Base-by-base conservation (phyloP, 768 basidiomycete genomes). In the Leccinum pellstonianum region DNA sequence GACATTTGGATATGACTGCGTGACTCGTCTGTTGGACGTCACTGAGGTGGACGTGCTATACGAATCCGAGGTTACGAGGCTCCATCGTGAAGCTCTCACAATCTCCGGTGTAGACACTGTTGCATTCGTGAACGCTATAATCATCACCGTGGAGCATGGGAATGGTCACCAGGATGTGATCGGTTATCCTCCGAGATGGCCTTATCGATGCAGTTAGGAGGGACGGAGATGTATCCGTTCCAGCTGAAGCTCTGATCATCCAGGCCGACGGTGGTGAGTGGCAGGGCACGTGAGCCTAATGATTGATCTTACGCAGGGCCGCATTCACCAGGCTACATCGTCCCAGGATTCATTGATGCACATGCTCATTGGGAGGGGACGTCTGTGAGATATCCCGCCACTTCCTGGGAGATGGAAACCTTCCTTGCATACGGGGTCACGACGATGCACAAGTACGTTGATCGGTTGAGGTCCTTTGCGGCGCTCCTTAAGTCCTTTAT, bases 401-500 rank as follows among this genome's bases (percentile, higher is more conserved):
- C 78, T 48, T 89, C 87, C 11, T 91, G 88, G 87, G 88, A 90
- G 66, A 77, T 87, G 77, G 80, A 86, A 66, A 83, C 86, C 0
- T 89, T 90, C 81, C 78, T 91, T 31, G 86, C 88, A 0, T 90
- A 88, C 64, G 89, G 89, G 21, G 81, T 90, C 4, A 90, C 89
- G 1, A 90, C 88, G 3, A 64, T 90, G 58, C 89, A 90, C 76
- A 91, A 90, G 88, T 90, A 61, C 58, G 80, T 73, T 55, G 35
- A 15, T 41, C 29, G 2, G 7, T 8, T 19, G 3, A 35, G 19
- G 33, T 5, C 11, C 12, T 9, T 19, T n/a, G 38, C n/a, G 25
- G 10, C 14, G 46, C 9, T 5, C 8, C 15, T 56, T 56, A 47
- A 61, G 17, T 33, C 3, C 21, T 41, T 51, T 37, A 27, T 27